These are phyloP conservation scores for Apophysomyces elegans DNA, from an alignment of 371 early-diverging fungal species.

Conservation along the genomic window DNA sequence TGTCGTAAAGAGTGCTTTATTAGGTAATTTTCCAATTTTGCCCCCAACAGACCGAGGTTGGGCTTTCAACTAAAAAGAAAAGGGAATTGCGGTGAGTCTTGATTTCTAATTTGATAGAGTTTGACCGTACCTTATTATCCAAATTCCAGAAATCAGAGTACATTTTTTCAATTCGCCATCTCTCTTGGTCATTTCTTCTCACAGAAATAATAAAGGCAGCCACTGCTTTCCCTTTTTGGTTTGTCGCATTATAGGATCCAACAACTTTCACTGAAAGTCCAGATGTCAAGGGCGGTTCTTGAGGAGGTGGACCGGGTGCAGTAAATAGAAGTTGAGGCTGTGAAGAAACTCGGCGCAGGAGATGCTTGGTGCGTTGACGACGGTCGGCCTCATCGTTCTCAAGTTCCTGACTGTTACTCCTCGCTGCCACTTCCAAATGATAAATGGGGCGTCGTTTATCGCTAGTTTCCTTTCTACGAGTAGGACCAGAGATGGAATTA, in stretches of 20 bases:
- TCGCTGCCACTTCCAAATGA: not conserved
- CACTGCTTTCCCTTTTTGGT: slow-evolving; percentile 73
- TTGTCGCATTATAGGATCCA: slow-evolving; percentile 67
- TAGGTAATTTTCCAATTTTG: slow-evolving; percentile 74
- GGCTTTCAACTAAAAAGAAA: slow-evolving; percentile 28
- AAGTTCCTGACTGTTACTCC: not conserved
- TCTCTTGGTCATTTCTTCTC: slow-evolving; percentile 49
- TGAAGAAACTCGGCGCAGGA: slow-evolving; percentile 9
- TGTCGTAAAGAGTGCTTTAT: slow-evolving; percentile 72
- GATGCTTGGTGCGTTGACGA: slow-evolving; percentile 9
- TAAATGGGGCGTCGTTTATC: slow-evolving; percentile 1
- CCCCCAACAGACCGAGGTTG: slow-evolving; percentile 43
- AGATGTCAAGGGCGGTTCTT: slow-evolving; percentile 22
- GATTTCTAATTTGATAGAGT: not conserved
- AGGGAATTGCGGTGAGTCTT: not conserved
- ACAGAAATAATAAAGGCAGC: slow-evolving; percentile 58
- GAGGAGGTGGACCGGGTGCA: not conserved
- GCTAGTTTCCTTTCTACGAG: not conserved
- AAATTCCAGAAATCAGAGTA: slow-evolving; percentile 80
- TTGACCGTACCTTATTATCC: slow-evolving; percentile 65
- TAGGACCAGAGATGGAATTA: slow-evolving; percentile 1
- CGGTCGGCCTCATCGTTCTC: slow-evolving; percentile 8
- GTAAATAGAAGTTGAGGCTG: slow-evolving; percentile 1
- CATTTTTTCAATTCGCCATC: slow-evolving; percentile 84
- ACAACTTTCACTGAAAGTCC: slow-evolving; percentile 61